Percentiles rank a stretch among this genome's conserved stretches.
These are phyloP conservation scores for Bryum argenteum DNA, from an alignment of 225 moss, liverwort and hornwort species.

Conservation along the genomic window DNA sequence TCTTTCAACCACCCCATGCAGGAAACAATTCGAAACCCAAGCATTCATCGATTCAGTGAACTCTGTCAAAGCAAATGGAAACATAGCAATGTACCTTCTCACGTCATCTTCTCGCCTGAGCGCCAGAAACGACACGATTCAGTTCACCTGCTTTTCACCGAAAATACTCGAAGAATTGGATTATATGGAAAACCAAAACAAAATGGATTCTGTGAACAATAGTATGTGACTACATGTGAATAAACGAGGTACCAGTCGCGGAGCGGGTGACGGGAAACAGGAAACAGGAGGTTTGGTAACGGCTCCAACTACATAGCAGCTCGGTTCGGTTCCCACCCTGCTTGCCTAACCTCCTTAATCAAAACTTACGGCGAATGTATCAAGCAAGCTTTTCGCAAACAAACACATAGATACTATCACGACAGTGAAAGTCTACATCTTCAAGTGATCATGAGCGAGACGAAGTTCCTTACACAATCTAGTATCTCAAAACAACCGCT, in stretches of 20 bases:
- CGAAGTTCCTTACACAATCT: not conserved
- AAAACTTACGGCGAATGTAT: too few species aligned
- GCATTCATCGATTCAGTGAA: not conserved
- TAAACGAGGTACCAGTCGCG: constrained; percentile 11
- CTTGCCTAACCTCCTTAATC: constrained; percentile 26
- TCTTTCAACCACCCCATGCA: not conserved
- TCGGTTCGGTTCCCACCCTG: constrained; percentile 40
- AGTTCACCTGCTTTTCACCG: constrained; percentile 9
- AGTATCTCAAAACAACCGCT: not conserved
- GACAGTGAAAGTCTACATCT: too few species aligned
- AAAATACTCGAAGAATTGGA: not conserved
- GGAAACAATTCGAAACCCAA: not conserved
- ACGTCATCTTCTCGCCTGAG: constrained; percentile 4
- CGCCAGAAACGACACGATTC: not conserved
- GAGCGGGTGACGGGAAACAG: constrained; percentile 23
- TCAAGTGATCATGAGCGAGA: too few species aligned
- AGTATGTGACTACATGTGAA: not conserved
- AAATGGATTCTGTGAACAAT: too few species aligned
- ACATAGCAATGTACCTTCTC: not conserved
- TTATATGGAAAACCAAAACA: too few species aligned
- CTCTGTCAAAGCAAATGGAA: constrained; percentile 1
- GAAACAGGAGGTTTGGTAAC: constrained; percentile 44
- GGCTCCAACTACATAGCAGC: constrained; percentile 45
- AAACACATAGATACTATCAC: not conserved
- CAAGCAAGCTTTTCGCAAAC: too few species aligned